Evolutionary conservation across 192 early-diverging fungal species (phyloP).

Genomic region (Oehlia diaphana): DNA sequence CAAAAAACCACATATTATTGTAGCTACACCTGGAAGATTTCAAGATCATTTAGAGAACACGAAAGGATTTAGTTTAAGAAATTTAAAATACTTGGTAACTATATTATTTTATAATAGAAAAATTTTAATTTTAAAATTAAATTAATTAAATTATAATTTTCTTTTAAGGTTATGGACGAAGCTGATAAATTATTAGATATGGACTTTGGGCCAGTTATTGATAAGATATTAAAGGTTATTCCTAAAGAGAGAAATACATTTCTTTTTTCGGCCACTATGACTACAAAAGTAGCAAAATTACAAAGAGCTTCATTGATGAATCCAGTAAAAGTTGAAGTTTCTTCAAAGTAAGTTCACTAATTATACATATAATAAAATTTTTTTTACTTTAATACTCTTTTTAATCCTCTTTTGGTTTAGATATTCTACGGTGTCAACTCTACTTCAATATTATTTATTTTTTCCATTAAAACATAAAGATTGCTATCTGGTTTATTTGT

Average conservation of each 20-base stretch:
- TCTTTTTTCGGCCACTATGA: slow-evolving; percentile 98
- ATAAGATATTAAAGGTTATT: slow-evolving; percentile 89
- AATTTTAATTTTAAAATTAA: background rate
- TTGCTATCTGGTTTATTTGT: slow-evolving; percentile 86
- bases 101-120: background rate
- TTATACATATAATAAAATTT: background rate
- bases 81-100: slow-evolving; percentile 81
- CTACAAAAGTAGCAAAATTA: slow-evolving; percentile 95
- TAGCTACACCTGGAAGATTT: slow-evolving; percentile 94
- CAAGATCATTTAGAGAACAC: slow-evolving; percentile 98
- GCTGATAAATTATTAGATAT: slow-evolving; percentile 91
- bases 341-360: slow-evolving; percentile 65
- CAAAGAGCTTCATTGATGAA: slow-evolving; percentile 86
- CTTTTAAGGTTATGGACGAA: slow-evolving; percentile 75
- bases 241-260: slow-evolving; percentile 91
- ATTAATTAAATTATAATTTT: background rate
- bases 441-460: slow-evolving; percentile 95
- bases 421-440: slow-evolving; percentile 91
- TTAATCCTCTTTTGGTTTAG: slow-evolving; percentile 30
- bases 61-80: slow-evolving; percentile 91
- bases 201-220: slow-evolving; percentile 97
- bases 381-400: background rate
- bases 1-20: slow-evolving; percentile 92
- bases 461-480: slow-evolving; percentile 98
- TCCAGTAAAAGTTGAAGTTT: slow-evolving; percentile 95